phyloP scores from a whole-genome alignment of 768 basidiomycete genomes.

The Xerocomellus amylosporus region DNA sequence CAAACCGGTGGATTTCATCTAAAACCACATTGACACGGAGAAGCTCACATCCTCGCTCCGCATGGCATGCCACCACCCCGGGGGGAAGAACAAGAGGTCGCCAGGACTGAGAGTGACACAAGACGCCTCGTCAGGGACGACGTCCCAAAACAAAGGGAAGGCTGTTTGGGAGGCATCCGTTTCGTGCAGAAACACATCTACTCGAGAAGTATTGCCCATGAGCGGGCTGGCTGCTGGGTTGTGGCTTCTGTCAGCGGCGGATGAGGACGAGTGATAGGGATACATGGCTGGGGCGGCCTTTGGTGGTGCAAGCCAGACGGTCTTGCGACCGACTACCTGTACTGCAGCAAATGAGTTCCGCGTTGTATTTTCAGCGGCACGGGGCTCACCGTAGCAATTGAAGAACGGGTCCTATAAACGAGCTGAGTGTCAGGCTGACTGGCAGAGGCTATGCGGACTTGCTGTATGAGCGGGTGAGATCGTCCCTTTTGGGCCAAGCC shows the following conservation, averaged over 20 bases:
- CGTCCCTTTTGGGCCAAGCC: conserved; percentile 80
- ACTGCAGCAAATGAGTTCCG: conserved; percentile 42
- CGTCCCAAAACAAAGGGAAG: conserved; percentile 52
- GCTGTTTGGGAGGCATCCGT: conserved; percentile 20
- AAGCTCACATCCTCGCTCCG: conserved; percentile 77
- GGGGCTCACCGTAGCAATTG: conserved; percentile 76
- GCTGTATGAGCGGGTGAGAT: conserved; percentile 88
- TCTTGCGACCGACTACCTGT: conserved; percentile 87
- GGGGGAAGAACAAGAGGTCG: conserved; percentile 86
- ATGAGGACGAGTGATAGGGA: conserved; percentile 37
- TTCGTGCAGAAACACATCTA: conserved; percentile 66
- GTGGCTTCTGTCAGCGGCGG: conserved; percentile 19
- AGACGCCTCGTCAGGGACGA: conserved; percentile 59
- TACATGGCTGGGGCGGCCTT: conserved; percentile 55
- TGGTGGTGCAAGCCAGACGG: conserved; percentile 89
- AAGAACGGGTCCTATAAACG: conserved; percentile 80
- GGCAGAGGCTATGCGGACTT: conserved; percentile 35
- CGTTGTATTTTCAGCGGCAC: neutral
- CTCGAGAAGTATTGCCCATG: conserved; percentile 77
- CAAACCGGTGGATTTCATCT: conserved; percentile 30
- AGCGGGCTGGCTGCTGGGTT: conserved; percentile 44
- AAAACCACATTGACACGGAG: conserved; percentile 93
- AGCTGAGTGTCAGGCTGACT: neutral
- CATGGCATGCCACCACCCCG: conserved; percentile 95
- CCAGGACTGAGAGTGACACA: conserved; percentile 70